Base-by-base conservation (phyloP, 495 filamentous ascomycete genomes). In the Podospora fimiseda region DNA sequence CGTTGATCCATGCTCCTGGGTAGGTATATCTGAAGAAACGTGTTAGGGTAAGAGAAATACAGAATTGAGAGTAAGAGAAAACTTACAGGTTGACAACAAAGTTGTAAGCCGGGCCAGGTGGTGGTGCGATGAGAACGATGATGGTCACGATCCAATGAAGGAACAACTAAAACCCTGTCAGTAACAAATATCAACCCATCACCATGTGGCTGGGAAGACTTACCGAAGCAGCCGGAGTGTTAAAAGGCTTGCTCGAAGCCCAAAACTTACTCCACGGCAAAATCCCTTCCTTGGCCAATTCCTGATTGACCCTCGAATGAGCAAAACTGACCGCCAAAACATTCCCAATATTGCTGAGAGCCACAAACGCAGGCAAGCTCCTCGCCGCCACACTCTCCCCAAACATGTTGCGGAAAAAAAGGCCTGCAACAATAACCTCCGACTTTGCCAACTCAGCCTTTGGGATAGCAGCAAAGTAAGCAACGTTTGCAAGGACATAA, bases 251-350 rank as follows among this genome's bases (percentile, higher is more conserved):
- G 37, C 30, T 66, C 0, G 63, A 66, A 0, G 80, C 74, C 22
- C 85, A 72, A 14, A 77, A 60, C 15, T 65, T 64, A 22, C 80
- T 74, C 54, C 70, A 84, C 2, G 85, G 85, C 13, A 88, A 62
- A 23, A 87, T 78, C 0, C 84, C 84, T 63, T 86, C 81, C 27
- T 77, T 75, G 14, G 81, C 85, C 18, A 87, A 73, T 63, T 87
- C 85, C 64, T 86, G 81, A 56, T 86, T 87, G 21, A 87, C 69
- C 0, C 85, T 72, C 1, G 85, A 80, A 70, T 87, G 65, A 0
- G 68, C 69, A 56, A 75, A 74, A 38, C 64, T 68, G 21, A 72
- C 70, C 6, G 73, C 70, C 22, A 72, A 52, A 7, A 75, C 69
- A 59, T 87, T 87, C 0, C 84, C 85, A 14, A 81, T 79, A 0